These are phyloP conservation scores for Termitomyces sp. DNA, from an alignment of 768 basidiomycete genomes.

Conservation along the genomic window DNA sequence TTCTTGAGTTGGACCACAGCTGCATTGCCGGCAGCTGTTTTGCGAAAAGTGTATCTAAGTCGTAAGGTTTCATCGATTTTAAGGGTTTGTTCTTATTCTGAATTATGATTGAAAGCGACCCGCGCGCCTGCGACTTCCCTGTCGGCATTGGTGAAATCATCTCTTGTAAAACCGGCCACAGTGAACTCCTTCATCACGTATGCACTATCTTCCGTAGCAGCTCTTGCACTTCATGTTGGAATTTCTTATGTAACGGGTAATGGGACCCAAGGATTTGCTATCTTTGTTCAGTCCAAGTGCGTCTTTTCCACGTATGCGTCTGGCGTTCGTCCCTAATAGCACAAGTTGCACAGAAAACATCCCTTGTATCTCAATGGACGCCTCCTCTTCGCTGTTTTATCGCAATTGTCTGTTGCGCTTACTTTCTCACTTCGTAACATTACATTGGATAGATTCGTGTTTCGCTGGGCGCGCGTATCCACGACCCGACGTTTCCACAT, in stretches of 20 bases:
- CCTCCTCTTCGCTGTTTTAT: conserved; percentile 53
- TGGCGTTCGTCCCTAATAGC: conserved; percentile 1
- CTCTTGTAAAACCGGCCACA: conserved; percentile 45
- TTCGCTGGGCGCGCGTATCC: conserved; percentile 32
- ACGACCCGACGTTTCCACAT: conserved; percentile 11
- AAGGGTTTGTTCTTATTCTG: background rate
- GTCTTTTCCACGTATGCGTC: conserved; percentile 13
- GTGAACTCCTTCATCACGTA: conserved; percentile 44
- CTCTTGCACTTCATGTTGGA: conserved; percentile 40
- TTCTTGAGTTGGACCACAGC: conserved; percentile 44
- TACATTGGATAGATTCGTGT: conserved; percentile 60
- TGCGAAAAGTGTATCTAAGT: conserved; percentile 57
- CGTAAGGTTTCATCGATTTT: conserved; percentile 37
- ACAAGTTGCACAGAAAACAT: conserved; percentile 50
- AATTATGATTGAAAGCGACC: conserved; percentile 29
- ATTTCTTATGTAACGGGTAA: conserved; percentile 25
- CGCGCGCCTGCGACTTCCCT: conserved; percentile 51
- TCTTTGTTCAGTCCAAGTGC: conserved; percentile 71
- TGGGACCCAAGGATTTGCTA: conserved; percentile 29
- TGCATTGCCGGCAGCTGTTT: conserved; percentile 53
- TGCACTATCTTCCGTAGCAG: conserved; percentile 38
- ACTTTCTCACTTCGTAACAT: conserved; percentile 53
- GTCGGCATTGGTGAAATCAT: conserved; percentile 39
- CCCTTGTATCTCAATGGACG: conserved; percentile 72
- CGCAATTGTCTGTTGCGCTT: conserved; percentile 45